Conservation (phyloP, 108 stramenopile species). For the Nannochloropsis salina region DNA sequence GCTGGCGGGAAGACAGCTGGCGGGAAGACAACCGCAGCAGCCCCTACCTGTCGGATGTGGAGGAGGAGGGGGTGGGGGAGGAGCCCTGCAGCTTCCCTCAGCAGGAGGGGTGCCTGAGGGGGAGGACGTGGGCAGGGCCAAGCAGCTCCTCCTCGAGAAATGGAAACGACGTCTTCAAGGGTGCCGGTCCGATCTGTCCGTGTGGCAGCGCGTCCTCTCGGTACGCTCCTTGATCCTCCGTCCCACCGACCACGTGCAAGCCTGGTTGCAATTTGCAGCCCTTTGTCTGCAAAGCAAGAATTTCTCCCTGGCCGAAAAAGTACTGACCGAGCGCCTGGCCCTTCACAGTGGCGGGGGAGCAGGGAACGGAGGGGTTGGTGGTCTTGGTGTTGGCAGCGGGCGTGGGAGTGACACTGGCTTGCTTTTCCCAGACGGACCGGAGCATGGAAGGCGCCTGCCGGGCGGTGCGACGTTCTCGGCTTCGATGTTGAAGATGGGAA, state of each 20-base stretch:
- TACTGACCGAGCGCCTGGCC: constrained; percentile 55
- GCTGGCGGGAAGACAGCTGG: constrained; percentile 45
- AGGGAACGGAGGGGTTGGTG: background rate
- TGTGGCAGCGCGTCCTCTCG: constrained; percentile 66
- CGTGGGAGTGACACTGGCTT: background rate
- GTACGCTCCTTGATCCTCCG: constrained; percentile 78
- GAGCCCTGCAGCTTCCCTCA: background rate
- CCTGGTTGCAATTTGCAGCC: constrained; percentile 78
- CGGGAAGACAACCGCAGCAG: background rate
- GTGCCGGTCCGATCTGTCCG: constrained; percentile 29
- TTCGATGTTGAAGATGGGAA: background rate
- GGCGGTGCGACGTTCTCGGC: background rate
- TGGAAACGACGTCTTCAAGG: constrained; percentile 46
- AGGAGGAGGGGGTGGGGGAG: constrained; percentile 22
- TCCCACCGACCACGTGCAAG: constrained; percentile 80
- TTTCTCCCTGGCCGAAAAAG: constrained; percentile 68
- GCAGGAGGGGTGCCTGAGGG: constrained; percentile 18
- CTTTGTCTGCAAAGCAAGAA: constrained; percentile 80
- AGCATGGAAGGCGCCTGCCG: background rate
- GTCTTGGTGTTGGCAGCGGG: background rate
- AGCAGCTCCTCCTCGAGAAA: constrained; percentile 36
- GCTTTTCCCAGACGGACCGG: background rate
- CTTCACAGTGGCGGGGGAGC: constrained; percentile 15
- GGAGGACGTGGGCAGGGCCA: constrained; percentile 52
- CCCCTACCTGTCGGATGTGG: background rate